These are phyloP conservation scores for Hypericum androsaemum DNA, from an alignment of 345 rosid genomes.

Conservation along the genomic window DNA sequence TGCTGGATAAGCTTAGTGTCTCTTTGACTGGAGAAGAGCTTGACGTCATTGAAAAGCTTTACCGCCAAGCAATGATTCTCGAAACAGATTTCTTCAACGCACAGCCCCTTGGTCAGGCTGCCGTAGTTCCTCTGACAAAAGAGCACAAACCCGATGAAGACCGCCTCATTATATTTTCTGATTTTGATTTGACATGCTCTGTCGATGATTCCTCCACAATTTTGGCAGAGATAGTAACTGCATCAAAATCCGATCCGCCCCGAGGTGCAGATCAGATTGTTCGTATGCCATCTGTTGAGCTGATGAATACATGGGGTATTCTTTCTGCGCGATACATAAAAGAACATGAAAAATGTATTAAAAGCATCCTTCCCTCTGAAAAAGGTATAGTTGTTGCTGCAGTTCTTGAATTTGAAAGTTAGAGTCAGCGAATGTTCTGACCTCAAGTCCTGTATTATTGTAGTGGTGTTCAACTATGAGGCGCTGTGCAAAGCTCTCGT, in stretches of 20 bases:
- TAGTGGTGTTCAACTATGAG: constrained; percentile 54
- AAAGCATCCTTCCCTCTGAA: constrained; percentile 54
- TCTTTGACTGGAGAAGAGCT: constrained; percentile 95
- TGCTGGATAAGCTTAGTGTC: constrained; percentile 90
- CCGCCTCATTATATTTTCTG: constrained; percentile 63
- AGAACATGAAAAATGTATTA: constrained; percentile 81
- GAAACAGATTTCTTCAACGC: constrained; percentile 85
- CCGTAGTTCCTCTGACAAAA: constrained; percentile 58
- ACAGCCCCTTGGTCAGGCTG: constrained; percentile 66
- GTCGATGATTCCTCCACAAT: constrained; percentile 94
- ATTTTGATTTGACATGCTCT: constrained; percentile 94
- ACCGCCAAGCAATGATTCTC: constrained; percentile 95
- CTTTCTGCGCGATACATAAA: constrained; percentile 75
- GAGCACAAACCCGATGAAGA: constrained; percentile 44
- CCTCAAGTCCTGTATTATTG: constrained; percentile 22
- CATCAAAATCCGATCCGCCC: constrained; percentile 63
- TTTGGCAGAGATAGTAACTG: constrained; percentile 83
- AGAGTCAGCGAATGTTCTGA: neutral
- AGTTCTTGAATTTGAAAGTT: neutral
- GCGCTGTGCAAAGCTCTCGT: constrained; percentile 57
- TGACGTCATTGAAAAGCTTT: constrained; percentile 76
- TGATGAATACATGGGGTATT: constrained; percentile 62
- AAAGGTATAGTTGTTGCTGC: constrained; percentile 33
- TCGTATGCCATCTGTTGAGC: constrained; percentile 73
- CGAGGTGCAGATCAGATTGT: constrained; percentile 38